Evolutionary conservation across 2,329 filamentous ascomycete genomes (phyloP), one percentile per base, ranked within the genome.

Genomic region (Coniochaeta ligniaria): DNA sequence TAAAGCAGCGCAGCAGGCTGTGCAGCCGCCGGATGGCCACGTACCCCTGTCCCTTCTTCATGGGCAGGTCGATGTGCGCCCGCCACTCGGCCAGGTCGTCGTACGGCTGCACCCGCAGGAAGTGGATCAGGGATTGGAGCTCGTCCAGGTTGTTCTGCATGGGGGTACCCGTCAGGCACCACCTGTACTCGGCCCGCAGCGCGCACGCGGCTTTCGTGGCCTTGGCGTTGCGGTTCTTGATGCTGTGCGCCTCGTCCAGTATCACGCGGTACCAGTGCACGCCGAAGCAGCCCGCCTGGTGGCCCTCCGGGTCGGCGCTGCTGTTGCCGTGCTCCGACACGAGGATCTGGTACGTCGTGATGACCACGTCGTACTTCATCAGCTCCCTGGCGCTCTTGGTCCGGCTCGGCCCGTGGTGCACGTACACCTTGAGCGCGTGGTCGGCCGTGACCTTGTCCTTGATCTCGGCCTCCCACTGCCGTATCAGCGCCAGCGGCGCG

Each of bases 131-230:
- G 66, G 92, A 96, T 71, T 99, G 95, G 58, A 99, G 78, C 74
- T 99, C 95, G 66, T 99, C 95, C 6, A 99, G 83, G 68, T 96
- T 98, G 75, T 99, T 99, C 72, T 99, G 95, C 88, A 99, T 92
- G 0, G 95, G 95, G 1, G 95, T 99, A 59, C 95, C 95, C 0
- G 93, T 96, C 63, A 99, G 77, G 70, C 95, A 98, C 95, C 95
- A 99, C 63, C 95, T 84, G 69, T 96, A 98, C 72, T 95, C 89
- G 22, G 91, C 88, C 33, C 88, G 81, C 35, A 99, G 76, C 1
- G 91, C 91, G 71, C 88, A 99, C 66, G 91, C 95, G 1, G 95
- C 93, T 72, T 96, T 92, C 1, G 94, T 96, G 45, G 91, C 88
- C 75, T 99, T 99, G 24, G 95, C 92, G 66, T 96, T 96, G 64